Evolutionary conservation across 257 asterid genomes (phyloP).

Genomic region (Cruciata laevipes): DNA sequence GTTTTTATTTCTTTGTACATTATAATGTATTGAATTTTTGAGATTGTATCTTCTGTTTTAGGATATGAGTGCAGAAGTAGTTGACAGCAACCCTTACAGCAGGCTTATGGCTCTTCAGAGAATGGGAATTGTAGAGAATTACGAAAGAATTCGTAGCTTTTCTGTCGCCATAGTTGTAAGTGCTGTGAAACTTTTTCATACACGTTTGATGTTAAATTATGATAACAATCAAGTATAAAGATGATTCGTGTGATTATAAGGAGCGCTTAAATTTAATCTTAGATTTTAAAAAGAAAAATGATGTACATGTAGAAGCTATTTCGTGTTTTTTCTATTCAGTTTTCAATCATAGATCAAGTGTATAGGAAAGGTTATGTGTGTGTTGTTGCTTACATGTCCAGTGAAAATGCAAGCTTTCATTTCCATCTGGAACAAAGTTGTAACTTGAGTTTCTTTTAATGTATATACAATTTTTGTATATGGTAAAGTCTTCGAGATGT

Average conservation of each 20-base stretch:
- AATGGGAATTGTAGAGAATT: constrained; percentile 95
- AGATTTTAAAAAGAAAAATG: no score
- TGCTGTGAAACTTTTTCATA: constrained; percentile 17
- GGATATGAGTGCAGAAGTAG: constrained; percentile 95
- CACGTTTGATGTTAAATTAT: no score
- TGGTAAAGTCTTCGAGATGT: background rate
- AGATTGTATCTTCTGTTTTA: constrained; percentile 21
- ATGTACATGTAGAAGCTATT: background rate
- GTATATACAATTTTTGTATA: background rate
- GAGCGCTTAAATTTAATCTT: no score
- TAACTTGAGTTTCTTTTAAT: background rate
- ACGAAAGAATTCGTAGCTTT: constrained; percentile 75
- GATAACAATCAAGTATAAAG: background rate
- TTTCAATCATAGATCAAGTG: background rate
- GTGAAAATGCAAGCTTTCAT: background rate
- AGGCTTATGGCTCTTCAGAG: constrained; percentile 99
- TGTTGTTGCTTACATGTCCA: background rate
- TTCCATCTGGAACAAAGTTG: background rate
- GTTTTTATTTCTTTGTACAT: background rate
- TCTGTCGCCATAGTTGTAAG: constrained; percentile 94
- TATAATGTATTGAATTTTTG: constrained; percentile 2
- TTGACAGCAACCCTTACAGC: constrained; percentile 95
- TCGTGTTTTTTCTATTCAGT: background rate
- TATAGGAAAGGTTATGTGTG: background rate
- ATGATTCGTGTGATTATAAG: background rate